These are phyloP conservation scores for Microbotryum saponariae DNA, from an alignment of 1,284 basidiomycete species.

Conservation along the genomic window DNA sequence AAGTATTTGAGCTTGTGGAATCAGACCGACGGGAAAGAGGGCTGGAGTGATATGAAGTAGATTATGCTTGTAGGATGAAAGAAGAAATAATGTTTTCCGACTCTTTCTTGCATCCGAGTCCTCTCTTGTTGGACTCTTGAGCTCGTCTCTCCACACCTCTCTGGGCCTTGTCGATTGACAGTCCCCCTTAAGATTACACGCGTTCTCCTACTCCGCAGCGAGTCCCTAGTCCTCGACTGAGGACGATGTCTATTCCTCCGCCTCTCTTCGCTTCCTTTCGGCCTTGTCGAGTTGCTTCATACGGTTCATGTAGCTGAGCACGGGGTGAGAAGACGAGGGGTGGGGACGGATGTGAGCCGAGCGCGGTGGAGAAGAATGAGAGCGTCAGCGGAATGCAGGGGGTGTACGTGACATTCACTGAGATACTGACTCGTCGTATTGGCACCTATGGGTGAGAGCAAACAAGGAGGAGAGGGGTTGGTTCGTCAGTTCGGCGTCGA, in stretches of 20 bases:
- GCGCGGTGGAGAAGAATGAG: background rate
- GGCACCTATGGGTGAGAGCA: constrained; percentile 25
- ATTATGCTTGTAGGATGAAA: background rate
- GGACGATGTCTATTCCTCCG: constrained; percentile 5
- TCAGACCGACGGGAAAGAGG: constrained; percentile 11
- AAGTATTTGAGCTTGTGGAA: constrained; percentile 50
- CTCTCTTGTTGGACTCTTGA: too few relatives aligned
- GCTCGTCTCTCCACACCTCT: too few relatives aligned
- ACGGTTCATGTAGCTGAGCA: constrained; percentile 30
- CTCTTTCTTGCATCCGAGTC: too few relatives aligned
- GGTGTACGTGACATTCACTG: too few relatives aligned
- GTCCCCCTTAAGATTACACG: too few relatives aligned
- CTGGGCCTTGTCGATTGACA: too few relatives aligned
- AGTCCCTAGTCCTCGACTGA: too few relatives aligned
- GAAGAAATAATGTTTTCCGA: background rate
- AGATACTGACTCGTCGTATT: constrained; percentile 36
- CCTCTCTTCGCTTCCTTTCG: constrained; percentile 6
- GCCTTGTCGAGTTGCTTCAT: constrained; percentile 31
- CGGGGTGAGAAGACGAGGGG: background rate
- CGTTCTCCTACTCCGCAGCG: too few relatives aligned
- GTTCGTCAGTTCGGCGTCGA: background rate
- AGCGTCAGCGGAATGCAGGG: background rate
- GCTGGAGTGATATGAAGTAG: constrained; percentile 15
- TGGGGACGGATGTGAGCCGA: background rate
- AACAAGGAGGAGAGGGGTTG: background rate